phyloP scores from a whole-genome alignment of 2,329 filamentous ascomycete species.

The Drechslerella dactyloides region DNA sequence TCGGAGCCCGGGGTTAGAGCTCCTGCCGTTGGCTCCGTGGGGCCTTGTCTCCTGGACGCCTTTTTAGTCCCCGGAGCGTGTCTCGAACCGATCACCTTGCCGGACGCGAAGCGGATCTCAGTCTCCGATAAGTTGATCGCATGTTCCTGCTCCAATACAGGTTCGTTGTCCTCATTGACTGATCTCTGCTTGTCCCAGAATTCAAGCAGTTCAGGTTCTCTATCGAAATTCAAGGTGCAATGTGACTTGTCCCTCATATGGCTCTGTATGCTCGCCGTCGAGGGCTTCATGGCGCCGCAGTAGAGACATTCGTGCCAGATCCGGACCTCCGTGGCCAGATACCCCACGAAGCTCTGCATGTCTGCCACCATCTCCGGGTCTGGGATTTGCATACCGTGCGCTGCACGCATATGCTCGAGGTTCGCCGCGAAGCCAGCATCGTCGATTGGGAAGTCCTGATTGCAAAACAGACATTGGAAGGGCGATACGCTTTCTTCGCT shows the following conservation, averaged over 20 bases:
- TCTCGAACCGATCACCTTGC: constrained; percentile 26
- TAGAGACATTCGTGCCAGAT: constrained; percentile 57
- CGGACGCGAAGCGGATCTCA: constrained; percentile 11
- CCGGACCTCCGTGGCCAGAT: constrained; percentile 55
- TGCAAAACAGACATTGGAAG: constrained; percentile 57
- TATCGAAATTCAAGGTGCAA: constrained; percentile 56
- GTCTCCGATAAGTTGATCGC: constrained; percentile 8
- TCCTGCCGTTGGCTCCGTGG: neutral
- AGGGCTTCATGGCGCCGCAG: constrained; percentile 55
- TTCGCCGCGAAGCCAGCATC: constrained; percentile 50
- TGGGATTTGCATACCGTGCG: constrained; percentile 56
- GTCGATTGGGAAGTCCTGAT: constrained; percentile 24
- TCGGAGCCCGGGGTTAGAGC: neutral
- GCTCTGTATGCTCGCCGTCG: constrained; percentile 55
- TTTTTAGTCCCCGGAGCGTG: constrained; percentile 13
- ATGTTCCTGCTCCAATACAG: neutral
- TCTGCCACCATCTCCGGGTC: constrained; percentile 53
- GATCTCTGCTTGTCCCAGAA: constrained; percentile 55
- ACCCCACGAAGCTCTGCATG: constrained; percentile 55
- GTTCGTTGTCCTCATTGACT: constrained; percentile 7
- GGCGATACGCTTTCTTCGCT: constrained; percentile 36
- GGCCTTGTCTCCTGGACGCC: constrained; percentile 10
- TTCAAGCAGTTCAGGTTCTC: constrained; percentile 56
- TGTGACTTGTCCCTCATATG: constrained; percentile 58
- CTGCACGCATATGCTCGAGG: constrained; percentile 55